A percentile compares a stretch with the other conserved stretches of the same genome.
Conservation (phyloP, 805 yeast genomes). For the Kurtzmaniella cleridarum region DNA sequence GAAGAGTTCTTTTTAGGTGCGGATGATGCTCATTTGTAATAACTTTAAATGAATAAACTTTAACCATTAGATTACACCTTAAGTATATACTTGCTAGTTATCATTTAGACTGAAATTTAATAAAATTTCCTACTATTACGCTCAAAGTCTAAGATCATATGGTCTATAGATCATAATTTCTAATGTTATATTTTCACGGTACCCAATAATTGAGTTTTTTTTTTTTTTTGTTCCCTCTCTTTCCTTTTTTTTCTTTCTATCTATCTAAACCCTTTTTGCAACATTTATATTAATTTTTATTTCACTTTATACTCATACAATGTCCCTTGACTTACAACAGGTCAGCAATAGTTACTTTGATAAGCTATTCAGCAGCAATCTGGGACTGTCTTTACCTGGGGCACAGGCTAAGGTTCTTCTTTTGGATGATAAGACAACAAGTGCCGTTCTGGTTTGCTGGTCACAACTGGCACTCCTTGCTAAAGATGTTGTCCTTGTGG, state of each 20-base stretch:
- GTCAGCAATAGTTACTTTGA: conserved; percentile 27
- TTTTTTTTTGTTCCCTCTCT: not conserved
- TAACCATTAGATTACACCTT: not conserved
- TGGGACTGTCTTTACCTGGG: conserved; percentile 12
- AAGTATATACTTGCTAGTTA: not conserved
- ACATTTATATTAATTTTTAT: not conserved
- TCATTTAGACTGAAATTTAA: no score
- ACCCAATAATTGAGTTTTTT: no score
- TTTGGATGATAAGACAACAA: conserved; percentile 74
- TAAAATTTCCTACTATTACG: no score
- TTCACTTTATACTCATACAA: conserved; percentile 1
- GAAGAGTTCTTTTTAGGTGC: conserved; percentile 17
- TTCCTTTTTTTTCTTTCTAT: not conserved
- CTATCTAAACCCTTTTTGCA: not conserved
- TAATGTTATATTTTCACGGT: no score
- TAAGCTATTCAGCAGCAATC: conserved; percentile 18
- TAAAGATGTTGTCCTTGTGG: conserved; percentile 81
- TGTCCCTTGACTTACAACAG: conserved; percentile 23
- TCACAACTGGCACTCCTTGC: conserved; percentile 81
- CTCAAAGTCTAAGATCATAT: no score
- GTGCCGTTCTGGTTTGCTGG: conserved; percentile 80
- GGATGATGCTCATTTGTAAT: conserved; percentile 15
- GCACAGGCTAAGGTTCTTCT: conserved; percentile 63
- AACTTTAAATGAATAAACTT: not conserved
- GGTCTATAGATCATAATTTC: no score